phyloP scores from a whole-genome alignment of 2,329 filamentous ascomycete genomes.

The Trichoderma koningii region DNA sequence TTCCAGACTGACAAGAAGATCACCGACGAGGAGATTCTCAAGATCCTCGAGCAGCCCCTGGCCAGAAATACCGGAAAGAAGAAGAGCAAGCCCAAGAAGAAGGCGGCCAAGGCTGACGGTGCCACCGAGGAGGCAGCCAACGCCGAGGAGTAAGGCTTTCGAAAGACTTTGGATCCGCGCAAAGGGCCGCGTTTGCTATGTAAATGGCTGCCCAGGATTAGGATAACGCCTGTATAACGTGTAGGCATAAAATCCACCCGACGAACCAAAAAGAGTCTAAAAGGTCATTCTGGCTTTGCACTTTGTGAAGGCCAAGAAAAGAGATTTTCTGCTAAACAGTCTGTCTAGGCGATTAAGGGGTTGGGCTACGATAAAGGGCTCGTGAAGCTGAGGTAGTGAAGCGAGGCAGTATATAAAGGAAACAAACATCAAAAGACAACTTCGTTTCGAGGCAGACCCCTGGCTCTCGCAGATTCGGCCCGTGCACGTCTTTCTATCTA shows the following conservation, averaged over 20 bases:
- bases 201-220: conserved; percentile 13
- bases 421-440: conserved; percentile 5
- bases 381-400: conserved; percentile 19
- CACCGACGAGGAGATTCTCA: conserved; percentile 89
- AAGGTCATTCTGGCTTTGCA: conserved; percentile 8
- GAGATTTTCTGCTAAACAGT: background rate
- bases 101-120: conserved; percentile 51
- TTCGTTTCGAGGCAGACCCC: conserved; percentile 21
- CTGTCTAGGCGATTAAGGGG: conserved; percentile 10
- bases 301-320: conserved; percentile 21
- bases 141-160: conserved; percentile 29
- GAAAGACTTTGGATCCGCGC: background rate
- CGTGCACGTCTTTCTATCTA: conserved; percentile 18
- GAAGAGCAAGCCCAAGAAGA: conserved; percentile 85
- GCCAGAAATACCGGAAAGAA: conserved; percentile 87
- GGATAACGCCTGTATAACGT: conserved; percentile 14
- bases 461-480: background rate
- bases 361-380: background rate
- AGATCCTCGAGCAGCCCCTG: conserved; percentile 88
- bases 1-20: conserved; percentile 98
- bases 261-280: conserved; percentile 10
- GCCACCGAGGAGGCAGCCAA: conserved; percentile 38
- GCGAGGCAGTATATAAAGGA: conserved; percentile 28
- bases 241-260: conserved; percentile 15
- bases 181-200: conserved; percentile 14